phyloP scores from a whole-genome alignment of 2,329 filamentous ascomycete species.

The Venturia oleaginea region DNA sequence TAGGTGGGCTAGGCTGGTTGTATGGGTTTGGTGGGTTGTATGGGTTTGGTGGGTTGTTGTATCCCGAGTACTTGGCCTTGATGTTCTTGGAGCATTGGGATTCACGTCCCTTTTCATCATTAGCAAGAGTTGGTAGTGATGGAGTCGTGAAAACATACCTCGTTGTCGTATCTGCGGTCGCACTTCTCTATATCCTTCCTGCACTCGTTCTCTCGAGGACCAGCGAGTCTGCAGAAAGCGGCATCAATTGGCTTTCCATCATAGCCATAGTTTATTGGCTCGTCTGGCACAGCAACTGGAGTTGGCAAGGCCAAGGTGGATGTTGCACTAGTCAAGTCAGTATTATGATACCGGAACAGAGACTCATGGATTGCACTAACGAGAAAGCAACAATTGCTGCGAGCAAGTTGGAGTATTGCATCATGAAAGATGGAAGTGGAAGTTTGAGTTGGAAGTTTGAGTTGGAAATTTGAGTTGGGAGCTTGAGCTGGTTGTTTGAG shows the following conservation, averaged over 20 bases:
- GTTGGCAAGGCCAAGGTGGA: neutral
- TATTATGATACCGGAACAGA: too few species aligned
- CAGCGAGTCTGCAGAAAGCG: neutral
- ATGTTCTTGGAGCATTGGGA: neutral
- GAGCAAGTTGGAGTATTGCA: neutral
- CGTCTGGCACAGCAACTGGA: neutral
- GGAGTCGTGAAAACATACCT: neutral
- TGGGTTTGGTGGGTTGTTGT: too few species aligned
- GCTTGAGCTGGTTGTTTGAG: too few species aligned
- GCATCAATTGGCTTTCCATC: neutral
- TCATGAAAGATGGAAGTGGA: neutral
- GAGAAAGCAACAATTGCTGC: neutral
- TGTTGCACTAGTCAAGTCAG: neutral
- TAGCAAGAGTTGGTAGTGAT: neutral
- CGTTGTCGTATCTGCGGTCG: neutral
- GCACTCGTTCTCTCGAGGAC: neutral
- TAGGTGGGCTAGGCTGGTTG: too few species aligned
- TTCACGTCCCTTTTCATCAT: neutral
- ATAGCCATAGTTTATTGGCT: neutral
- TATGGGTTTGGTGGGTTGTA: too few species aligned
- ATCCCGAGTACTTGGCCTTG: neutral
- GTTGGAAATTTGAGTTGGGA: too few species aligned
- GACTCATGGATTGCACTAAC: neutral
- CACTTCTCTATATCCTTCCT: neutral
- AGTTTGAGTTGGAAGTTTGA: neutral